Evolutionary conservation across 225 moss, liverwort and hornwort genomes (phyloP), one percentile per base, ranked within the genome.

Genomic region (Marchantia paleacea): DNA sequence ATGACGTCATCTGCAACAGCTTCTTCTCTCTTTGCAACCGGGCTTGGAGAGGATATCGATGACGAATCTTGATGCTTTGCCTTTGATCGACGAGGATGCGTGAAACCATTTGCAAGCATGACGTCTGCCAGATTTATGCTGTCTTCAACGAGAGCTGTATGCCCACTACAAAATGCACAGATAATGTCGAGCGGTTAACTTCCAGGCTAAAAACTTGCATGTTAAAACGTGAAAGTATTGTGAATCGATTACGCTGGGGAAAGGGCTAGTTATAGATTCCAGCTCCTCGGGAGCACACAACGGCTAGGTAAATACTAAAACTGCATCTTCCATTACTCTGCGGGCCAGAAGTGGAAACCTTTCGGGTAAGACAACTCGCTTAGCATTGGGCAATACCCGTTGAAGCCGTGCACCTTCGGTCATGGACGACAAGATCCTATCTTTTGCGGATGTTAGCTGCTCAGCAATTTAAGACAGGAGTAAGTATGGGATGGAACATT

Each of bases 81-180:
- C n/a, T 85, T 70, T 60, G 83, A 55, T 60, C 70, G 54, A 31
- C 66, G 55, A 70, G 92, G 92, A 62, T 86, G 86, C 39, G 80
- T 26, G 79, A 97, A 97, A 29, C 94, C 94, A 85, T 92, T 77
- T 48, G 72, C 87, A 14, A 81, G 53, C 81, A 97, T 79, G 64
- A 97, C 78, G 20, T 51, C 81, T 31, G 80, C 88, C 73, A 94
- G 69, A 81, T 93, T 85, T 39, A 93, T 82, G 39, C 72, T 55
- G 81, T 97, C 91, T 74, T 97, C 94, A 54, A 86, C 75, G 28
- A 97, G 93, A 72, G 94, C 84, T 19, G 96, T 90, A 81, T 97
- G 94, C 31, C 96, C 96, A 72, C 96, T 97, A 86, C 80, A 85
- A 67, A 19, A 73, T 18, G 54, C 28, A 49, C 28, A 60, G 24